Base-by-base conservation (phyloP, 768 basidiomycete species). In the Leccinum longicurvipes region DNA sequence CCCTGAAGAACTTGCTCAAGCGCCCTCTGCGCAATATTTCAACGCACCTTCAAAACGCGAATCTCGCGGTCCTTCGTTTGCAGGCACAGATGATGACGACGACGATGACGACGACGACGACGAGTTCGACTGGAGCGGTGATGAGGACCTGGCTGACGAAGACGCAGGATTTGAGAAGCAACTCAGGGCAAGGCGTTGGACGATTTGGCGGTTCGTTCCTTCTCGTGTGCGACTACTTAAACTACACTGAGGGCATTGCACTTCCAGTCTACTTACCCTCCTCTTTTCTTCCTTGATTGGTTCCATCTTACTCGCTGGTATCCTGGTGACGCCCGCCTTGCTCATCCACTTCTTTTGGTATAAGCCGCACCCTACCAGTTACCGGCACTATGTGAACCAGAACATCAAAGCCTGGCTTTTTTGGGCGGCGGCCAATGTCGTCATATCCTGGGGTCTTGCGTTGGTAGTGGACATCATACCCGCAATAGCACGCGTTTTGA, bases 391-490 rank as follows among this genome's bases (percentile, higher is more conserved):
- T 58, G 78, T 89, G 58, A 79, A 79, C 52, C 79, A 84, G 58
- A 91, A 86, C 66, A 68, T 87, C 45, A 76, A 86, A 67, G 85
- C 87, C 3, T 92, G 89, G 89, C 74, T 91, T 3, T 89, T 88
- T 70, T 92, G 89, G 88, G 83, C 82, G 7, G 90, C 89, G 5
- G 80, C 86, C 36, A 91, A 92, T 67, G 73, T 91, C 50, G 73
- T 88, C 55, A 78, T 90, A 50, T 90, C 89, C 3, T 92, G 89
- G 89, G 86, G 78, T 58, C 82, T 92, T 31, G 90, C 86, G 19
- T 74, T 89, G 72, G 72, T 86, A 56, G 74, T 90, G 61, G 86
- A 91, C 66, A 70, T 91, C 51, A 70, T 89, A 50, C 89, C 89
- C 11, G 73, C 78, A 42, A 47, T 85, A 50, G 61, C 76, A 50